These are phyloP conservation scores for Salix koriyanagi DNA, from an alignment of 345 rosid genomes.

Conservation along the genomic window DNA sequence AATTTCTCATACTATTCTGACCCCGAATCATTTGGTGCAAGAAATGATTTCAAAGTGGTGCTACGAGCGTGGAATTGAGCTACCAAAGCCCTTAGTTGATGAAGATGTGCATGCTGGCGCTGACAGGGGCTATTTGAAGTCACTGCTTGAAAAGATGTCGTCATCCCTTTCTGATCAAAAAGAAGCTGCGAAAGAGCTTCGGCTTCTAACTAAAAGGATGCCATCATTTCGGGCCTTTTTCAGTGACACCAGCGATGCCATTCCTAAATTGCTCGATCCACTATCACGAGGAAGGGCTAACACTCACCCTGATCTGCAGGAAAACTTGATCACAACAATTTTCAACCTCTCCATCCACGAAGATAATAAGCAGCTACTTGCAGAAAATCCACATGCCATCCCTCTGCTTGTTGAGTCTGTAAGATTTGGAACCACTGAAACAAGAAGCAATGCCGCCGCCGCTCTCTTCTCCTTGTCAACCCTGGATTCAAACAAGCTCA, in stretches of 20 bases:
- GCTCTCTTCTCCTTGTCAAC: slow-evolving; percentile 43
- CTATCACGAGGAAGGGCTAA: slow-evolving; percentile 19
- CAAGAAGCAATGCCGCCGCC: slow-evolving; percentile 56
- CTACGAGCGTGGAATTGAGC: slow-evolving; percentile 27
- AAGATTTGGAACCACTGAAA: slow-evolving; percentile 31
- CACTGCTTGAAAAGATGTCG: slow-evolving; percentile 45
- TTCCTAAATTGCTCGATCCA: slow-evolving; percentile 39
- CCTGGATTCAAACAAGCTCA: slow-evolving; percentile 27
- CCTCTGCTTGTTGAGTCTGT: slow-evolving; percentile 42
- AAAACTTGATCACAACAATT: slow-evolving; percentile 41
- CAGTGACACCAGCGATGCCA: slow-evolving; percentile 25
- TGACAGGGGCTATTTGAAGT: slow-evolving; percentile 20
- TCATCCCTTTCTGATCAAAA: slow-evolving; percentile 40
- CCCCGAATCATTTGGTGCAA: slow-evolving; percentile 40
- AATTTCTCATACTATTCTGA: slow-evolving; percentile 37
- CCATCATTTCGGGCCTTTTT: slow-evolving; percentile 39
- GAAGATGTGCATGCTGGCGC: slow-evolving; percentile 25
- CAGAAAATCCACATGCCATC: slow-evolving; percentile 36
- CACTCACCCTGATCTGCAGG: slow-evolving; percentile 37
- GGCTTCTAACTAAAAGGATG: slow-evolving; percentile 38
- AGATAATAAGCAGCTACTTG: slow-evolving; percentile 33
- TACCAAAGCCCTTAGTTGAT: slow-evolving; percentile 16
- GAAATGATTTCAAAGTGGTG: slow-evolving; percentile 54
- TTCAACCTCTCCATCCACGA: slow-evolving; percentile 45
- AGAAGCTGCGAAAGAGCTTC: slow-evolving; percentile 49